Base-by-base conservation (phyloP, 2,329 filamentous ascomycete species). In the Blastomyces parvus region DNA sequence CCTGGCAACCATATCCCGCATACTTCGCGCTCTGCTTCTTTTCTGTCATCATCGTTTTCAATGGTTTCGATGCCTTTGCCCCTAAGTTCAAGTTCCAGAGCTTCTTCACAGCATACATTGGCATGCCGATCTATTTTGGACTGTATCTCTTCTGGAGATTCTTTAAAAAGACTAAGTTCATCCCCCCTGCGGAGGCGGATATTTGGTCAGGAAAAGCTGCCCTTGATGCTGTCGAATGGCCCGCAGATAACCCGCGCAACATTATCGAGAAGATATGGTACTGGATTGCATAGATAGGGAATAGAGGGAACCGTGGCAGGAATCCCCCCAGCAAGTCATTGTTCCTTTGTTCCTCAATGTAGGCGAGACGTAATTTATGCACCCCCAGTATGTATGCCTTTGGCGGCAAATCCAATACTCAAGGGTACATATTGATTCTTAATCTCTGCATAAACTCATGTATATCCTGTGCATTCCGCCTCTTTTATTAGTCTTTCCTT, bases 41-140 rank as follows among this genome's bases (percentile, higher is more conserved):
- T 66, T 84, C 81, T 69, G 76, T 86, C 36, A 73, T 88, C 50
- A 86, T 90, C 64, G 76, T 91, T 3, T 78, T 91, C 50, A 91
- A 88, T 3, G 84, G 85, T 46, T 91, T 67, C 65, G 70, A 69
- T 53, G 64, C 67, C 33, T 70, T 72, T 56, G 63, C 60, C 66
- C 17, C 70, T 14, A 7, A 48, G 17, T 82, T 77, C 74, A 69
- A 68, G 40, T 66, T 77, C 40, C 72, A 75, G 27, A 70, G 70
- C 62, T 83, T 82, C 69, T 71, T 83, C 62, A 81, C 79, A 1
- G 76, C 78, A 5, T 81, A 81, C 66, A 68, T 80, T 27, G 77
- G 77, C 17, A 66, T 74, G 61, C 71, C 71, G 6, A 74, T 78
- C 63, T 79, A 76, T 72, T 71, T 78, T 60, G 70, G 67, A 11